Evolutionary conservation across 768 basidiomycete genomes (phyloP), one percentile per base, ranked within the genome.

Genomic region (Daedaleopsis sinensis): DNA sequence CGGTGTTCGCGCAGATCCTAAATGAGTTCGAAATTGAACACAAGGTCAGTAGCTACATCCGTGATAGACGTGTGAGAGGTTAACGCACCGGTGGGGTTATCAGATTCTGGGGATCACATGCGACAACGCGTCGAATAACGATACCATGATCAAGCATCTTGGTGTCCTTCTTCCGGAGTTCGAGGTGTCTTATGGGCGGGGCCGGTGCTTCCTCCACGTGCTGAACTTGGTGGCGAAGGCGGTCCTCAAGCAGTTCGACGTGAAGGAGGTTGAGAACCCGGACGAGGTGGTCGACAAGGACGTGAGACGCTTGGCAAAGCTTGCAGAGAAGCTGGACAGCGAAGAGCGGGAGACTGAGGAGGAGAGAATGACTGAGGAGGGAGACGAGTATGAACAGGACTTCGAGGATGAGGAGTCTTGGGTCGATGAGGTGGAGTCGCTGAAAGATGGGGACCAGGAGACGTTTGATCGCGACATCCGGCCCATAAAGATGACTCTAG

Each of bases 41-140:
- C 19, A 76, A 76, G 72, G 73, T 43, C 42, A 43, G 42, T 43
- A n/a, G n/a, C n/a, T n/a, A n/a, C n/a, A n/a, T n/a, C n/a, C n/a
- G n/a, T n/a, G n/a, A n/a, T n/a, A n/a, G n/a, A n/a, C n/a, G n/a
- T n/a, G n/a, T n/a, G n/a, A n/a, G n/a, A n/a, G n/a, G n/a, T n/a
- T n/a, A n/a, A n/a, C n/a, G n/a, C n/a, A n/a, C n/a, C n/a, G n/a
- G n/a, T n/a, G n/a, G n/a, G n/a, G n/a, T n/a, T n/a, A n/a, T n/a
- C n/a, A 54, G 53, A 24, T 43, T 21, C 24, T 54, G 21, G 24
- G 53, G 5, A 12, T 54, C 12, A 54, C 53, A 3, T 42, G 38
- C 53, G 21, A 54, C 53, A 54, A 54, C 24, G 53, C 53, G 2
- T 24, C 21, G 7, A 37, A 39, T n/a, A 63, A 62, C 49, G 42